Percentiles rank a stretch among this genome's conserved stretches.
These are phyloP conservation scores for Dioscorea alata DNA, from an alignment of 106 monocot genomes.

Conservation along the genomic window DNA sequence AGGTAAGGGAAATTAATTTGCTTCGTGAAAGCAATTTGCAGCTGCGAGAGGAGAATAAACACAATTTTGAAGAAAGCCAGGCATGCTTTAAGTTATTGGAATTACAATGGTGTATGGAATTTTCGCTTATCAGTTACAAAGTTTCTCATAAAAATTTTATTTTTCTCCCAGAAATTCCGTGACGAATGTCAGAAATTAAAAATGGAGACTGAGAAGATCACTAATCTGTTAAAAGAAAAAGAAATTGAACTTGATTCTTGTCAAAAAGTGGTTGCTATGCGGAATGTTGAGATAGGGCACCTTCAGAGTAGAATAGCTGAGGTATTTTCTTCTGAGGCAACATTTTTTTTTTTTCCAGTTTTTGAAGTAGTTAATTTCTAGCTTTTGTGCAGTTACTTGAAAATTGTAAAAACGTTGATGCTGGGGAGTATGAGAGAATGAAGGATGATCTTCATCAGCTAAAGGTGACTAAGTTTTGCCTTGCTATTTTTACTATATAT, in stretches of 20 bases:
- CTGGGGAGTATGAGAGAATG: conserved; percentile 44
- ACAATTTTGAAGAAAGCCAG: conserved; percentile 97
- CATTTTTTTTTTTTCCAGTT: neutral
- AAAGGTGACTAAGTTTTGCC: conserved; percentile 25
- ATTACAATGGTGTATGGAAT: neutral
- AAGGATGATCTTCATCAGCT: conserved; percentile 58
- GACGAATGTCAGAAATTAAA: conserved; percentile 59
- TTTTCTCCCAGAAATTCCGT: conserved; percentile 56
- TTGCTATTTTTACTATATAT: neutral
- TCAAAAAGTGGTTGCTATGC: conserved; percentile 42
- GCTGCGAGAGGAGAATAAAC: conserved; percentile 91
- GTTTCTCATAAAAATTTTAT: neutral
- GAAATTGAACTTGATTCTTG: conserved; percentile 40
- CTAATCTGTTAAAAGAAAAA: conserved; percentile 40
- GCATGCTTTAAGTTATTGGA: conserved; percentile 14
- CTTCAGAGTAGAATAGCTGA: conserved; percentile 57
- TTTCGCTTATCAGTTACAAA: neutral
- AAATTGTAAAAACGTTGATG: conserved; percentile 44
- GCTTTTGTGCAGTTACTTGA: conserved; percentile 60
- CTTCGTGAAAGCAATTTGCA: conserved; percentile 94
- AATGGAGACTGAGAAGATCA: conserved; percentile 53
- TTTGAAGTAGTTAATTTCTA: neutral
- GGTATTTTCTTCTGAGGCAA: conserved; percentile 27
- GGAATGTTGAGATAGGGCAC: conserved; percentile 40
- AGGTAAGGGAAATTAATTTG: conserved; percentile 90